These are phyloP conservation scores for Sclerotinia minor DNA, from an alignment of 2,329 filamentous ascomycete genomes.

Conservation along the genomic window DNA sequence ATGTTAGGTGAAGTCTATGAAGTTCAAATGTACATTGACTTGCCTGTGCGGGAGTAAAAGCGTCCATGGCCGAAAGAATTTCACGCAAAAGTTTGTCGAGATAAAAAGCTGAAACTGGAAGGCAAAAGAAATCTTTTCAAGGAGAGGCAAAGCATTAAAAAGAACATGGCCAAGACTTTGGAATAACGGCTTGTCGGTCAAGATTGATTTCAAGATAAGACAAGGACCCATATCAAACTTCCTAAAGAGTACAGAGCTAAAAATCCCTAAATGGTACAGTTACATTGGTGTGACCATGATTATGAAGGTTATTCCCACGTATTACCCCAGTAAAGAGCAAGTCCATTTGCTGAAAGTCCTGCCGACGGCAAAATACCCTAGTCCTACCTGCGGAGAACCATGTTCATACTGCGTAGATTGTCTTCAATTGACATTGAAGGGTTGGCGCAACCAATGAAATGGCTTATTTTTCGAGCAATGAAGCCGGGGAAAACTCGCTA, in stretches of 20 bases:
- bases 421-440: background rate
- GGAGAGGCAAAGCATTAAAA: background rate
- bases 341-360: background rate
- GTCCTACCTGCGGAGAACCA: conserved; percentile 16
- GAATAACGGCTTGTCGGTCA: conserved; percentile 10
- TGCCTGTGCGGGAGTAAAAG: conserved; percentile 47
- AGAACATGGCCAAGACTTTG: conserved; percentile 12
- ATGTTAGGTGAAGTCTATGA: conserved; percentile 6
- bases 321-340: conserved; percentile 1
- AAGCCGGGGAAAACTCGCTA: background rate
- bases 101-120: background rate
- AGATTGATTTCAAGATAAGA: conserved; percentile 14
- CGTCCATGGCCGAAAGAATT: conserved; percentile 38
- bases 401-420: background rate
- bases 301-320: background rate
- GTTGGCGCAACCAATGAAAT: background rate
- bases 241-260: conserved; percentile 3
- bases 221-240: conserved; percentile 9
- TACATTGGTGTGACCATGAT: background rate
- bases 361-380: conserved; percentile 1
- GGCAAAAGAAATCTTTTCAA: background rate
- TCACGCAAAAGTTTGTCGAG: background rate
- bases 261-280: background rate
- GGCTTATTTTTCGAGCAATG: background rate
- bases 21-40: background rate